Conservation (phyloP, 345 rosid species). For the Euphorbia lathyris region DNA sequence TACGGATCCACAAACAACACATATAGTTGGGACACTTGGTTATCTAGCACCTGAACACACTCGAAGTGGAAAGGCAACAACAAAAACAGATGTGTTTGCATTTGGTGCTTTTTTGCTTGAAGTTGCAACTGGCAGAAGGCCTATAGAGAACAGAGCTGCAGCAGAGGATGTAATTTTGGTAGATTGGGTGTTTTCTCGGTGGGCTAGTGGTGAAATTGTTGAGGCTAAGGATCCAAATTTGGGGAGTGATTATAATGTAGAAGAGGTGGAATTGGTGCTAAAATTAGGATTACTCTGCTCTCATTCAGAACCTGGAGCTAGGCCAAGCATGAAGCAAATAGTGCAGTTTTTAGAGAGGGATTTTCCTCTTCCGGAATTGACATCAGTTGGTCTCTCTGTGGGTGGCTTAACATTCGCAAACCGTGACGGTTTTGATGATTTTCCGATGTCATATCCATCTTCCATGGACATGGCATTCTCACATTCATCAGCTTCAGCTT, state of each 20-base stretch:
- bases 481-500: conserved; percentile 32
- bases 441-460: conserved; percentile 37
- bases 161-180: conserved; percentile 23
- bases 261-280: conserved; percentile 51
- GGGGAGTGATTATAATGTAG: conserved; percentile 30
- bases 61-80: conserved; percentile 50
- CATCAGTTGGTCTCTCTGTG: conserved; percentile 32
- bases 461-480: conserved; percentile 32
- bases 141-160: conserved; percentile 27
- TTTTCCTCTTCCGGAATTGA: conserved; percentile 37
- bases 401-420: conserved; percentile 31
- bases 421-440: conserved; percentile 43
- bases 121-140: conserved; percentile 56
- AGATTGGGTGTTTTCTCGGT: conserved; percentile 19
- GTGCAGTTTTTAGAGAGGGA: conserved; percentile 46
- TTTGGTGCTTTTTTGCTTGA: conserved; percentile 65
- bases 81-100: conserved; percentile 47
- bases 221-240: conserved; percentile 29
- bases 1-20: conserved; percentile 54
- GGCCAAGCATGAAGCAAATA: conserved; percentile 63
- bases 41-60: conserved; percentile 64
- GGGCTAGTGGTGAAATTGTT: conserved; percentile 18
- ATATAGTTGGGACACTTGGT: conserved; percentile 53
- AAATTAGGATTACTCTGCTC: conserved; percentile 63
- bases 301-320: conserved; percentile 36